phyloP scores from a whole-genome alignment of 768 basidiomycete species.

The Boletus vinaceobasis region DNA sequence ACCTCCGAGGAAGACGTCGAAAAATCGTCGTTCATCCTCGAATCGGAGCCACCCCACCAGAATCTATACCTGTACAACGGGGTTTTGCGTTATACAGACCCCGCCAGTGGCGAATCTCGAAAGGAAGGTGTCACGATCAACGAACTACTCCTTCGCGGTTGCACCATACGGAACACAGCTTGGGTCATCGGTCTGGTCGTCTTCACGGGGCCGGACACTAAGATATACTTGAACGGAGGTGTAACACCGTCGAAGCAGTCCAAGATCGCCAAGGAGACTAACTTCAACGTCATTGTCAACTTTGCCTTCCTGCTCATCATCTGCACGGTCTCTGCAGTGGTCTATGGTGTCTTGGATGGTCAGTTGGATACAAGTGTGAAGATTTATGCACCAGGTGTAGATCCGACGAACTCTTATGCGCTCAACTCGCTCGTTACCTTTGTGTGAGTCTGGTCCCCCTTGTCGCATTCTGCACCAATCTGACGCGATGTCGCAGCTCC shows the following conservation, averaged over 20 bases:
- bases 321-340: slow-evolving; percentile 72
- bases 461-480: not conserved
- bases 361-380: slow-evolving; percentile 59
- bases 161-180: slow-evolving; percentile 81
- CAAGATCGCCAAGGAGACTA: slow-evolving; percentile 98
- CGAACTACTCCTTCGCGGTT: slow-evolving; percentile 89
- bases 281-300: slow-evolving; percentile 96
- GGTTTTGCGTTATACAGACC: slow-evolving; percentile 71
- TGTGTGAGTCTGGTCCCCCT: slow-evolving; percentile 56
- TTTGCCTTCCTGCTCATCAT: slow-evolving; percentile 75
- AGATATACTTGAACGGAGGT: slow-evolving; percentile 90
- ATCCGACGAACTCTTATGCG: slow-evolving; percentile 56
- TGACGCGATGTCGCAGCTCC: slow-evolving; percentile 48
- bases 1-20: slow-evolving; percentile 87
- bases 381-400: slow-evolving; percentile 66
- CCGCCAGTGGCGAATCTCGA: slow-evolving; percentile 47
- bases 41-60: slow-evolving; percentile 91
- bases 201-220: slow-evolving; percentile 90
- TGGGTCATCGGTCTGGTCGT: slow-evolving; percentile 95
- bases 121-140: slow-evolving; percentile 82
- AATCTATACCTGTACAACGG: slow-evolving; percentile 91
- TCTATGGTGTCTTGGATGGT: slow-evolving; percentile 69
- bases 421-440: slow-evolving; percentile 87
- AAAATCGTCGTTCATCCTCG: slow-evolving; percentile 80
- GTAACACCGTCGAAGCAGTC: slow-evolving; percentile 94